Conservation (phyloP, 176 grass and related monocot species). For the Oryza glaberrima region DNA sequence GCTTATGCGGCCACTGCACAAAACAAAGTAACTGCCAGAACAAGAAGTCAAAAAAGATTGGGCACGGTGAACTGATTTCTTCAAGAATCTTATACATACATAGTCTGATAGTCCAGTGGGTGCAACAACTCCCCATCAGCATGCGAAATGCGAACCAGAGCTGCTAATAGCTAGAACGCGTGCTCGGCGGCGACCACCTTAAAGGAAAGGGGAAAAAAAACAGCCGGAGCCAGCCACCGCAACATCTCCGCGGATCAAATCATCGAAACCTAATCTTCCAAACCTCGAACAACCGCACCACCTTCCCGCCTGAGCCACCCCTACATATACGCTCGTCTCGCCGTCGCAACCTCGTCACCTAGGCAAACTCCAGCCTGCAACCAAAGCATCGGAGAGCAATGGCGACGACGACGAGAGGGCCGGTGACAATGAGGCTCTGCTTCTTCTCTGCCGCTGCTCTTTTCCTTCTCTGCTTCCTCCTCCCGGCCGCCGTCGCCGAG, state of each 20-base stretch:
- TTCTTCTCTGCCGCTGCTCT: slow-evolving; percentile 25
- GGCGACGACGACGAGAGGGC: slow-evolving; percentile 28
- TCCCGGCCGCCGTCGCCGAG: slow-evolving; percentile 54
- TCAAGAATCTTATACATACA: not conserved
- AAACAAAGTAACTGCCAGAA: not conserved
- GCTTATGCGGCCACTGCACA: not conserved
- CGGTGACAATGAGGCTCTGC: slow-evolving; percentile 4
- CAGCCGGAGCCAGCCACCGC: not conserved
- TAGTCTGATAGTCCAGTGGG: slow-evolving; percentile 45
- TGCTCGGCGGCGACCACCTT: slow-evolving; percentile 39
- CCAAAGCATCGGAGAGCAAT: slow-evolving; percentile 22
- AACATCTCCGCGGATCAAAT: slow-evolving; percentile 1
- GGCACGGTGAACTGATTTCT: not conserved
- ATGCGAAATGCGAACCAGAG: not conserved
- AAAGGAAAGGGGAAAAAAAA: slow-evolving; percentile 12
- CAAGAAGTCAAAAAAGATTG: not conserved
- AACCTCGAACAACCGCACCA: slow-evolving; percentile 65
- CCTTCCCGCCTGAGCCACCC: not conserved
- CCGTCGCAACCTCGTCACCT: slow-evolving; percentile 6
- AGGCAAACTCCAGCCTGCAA: slow-evolving; percentile 21
- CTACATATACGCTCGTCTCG: slow-evolving; percentile 30
- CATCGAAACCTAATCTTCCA: slow-evolving; percentile 79
- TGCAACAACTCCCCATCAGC: slow-evolving; percentile 54
- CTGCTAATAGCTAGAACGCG: slow-evolving; percentile 3
- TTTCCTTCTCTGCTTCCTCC: slow-evolving; percentile 41